Base-by-base conservation (phyloP, 305 asterid genomes). In the Rubia balearica region DNA sequence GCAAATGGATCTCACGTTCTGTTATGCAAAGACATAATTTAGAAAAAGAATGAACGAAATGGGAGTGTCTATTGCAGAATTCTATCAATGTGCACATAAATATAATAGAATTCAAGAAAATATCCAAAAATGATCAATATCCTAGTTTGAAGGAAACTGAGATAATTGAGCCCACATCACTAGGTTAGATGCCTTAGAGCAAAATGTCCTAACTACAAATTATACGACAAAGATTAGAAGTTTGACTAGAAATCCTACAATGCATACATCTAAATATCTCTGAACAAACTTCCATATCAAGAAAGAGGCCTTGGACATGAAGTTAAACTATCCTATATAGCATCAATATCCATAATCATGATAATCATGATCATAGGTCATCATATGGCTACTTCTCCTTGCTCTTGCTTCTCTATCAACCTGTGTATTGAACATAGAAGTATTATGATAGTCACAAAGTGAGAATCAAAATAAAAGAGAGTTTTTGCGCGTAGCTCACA, bases 401-500 rank as follows among this genome's bases (percentile, higher is more conserved):
- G 65, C 76, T 80, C 95, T 84, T 76, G 90, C 67, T 77, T 89
- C 96, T 81, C 97, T 89, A 77, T 89, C 96, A 76, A 92, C 88
- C 96, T 89, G 77, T 71, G 65, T 10, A 69, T 19, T 48, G 3
- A 36, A 10, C 71, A 43, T 22, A 27, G 7, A 67, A 45, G 9
- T 41, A 40, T 63, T 63, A 63, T 38, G 46, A 53, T 36, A 9
- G 16, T 12, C 24, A 11, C 19, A 61, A 67, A 38, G 8, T 56
- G 33, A 64, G 17, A 27, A 61, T 38, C 60, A 65, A 4, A 42
- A 7, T 6, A 0, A n/a, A 42, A 45, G n/a, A 33, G 19, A 38
- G 11, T 10, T 16, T 63, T 36, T 7, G 19, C 12, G 13, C 49
- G 64, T 30, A 11, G 21, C 24, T 36, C 21, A 38, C 75, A 66